Conservation (phyloP, 2,329 filamentous ascomycete species). For the Colletotrichum musicola region DNA sequence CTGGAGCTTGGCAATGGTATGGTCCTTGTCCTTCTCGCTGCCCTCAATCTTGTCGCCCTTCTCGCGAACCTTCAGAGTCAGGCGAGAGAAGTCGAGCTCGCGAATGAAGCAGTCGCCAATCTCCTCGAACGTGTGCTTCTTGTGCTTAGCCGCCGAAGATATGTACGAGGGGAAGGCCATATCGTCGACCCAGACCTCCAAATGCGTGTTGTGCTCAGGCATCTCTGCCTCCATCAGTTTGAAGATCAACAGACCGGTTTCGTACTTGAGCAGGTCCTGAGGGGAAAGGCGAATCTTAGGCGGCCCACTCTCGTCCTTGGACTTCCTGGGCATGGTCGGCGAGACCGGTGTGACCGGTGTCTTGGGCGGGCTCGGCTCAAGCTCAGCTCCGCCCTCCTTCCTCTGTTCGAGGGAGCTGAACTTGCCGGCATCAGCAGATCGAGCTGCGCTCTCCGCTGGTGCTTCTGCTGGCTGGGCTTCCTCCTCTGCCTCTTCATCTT, state of each 20-base stretch:
- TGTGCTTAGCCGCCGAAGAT: conserved; percentile 80
- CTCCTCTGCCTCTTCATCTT: conserved; percentile 78
- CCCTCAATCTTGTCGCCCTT: conserved; percentile 75
- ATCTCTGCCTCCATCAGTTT: conserved; percentile 92
- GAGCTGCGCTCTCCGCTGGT: conserved; percentile 41
- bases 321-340: conserved; percentile 61
- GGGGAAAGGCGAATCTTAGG: conserved; percentile 84
- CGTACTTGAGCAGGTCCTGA: conserved; percentile 86
- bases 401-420: conserved; percentile 54
- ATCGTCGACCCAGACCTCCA: conserved; percentile 95
- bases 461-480: conserved; percentile 58
- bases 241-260: conserved; percentile 94
- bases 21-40: conserved; percentile 78
- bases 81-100: conserved; percentile 94
- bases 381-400: conserved; percentile 38
- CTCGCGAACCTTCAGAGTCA: conserved; percentile 88
- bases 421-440: conserved; percentile 56
- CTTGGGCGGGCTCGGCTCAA: conserved; percentile 49
- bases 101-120: conserved; percentile 96
- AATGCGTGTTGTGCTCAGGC: conserved; percentile 77
- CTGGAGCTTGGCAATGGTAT: conserved; percentile 83
- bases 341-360: conserved; percentile 59
- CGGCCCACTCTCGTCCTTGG: conserved; percentile 65
- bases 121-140: conserved; percentile 83
- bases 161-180: conserved; percentile 91